A percentile compares a stretch with the other conserved stretches of the same genome.
Evolutionary conservation across 306 rosid genomes (phyloP).

Genomic region (Sicyos baderoa): DNA sequence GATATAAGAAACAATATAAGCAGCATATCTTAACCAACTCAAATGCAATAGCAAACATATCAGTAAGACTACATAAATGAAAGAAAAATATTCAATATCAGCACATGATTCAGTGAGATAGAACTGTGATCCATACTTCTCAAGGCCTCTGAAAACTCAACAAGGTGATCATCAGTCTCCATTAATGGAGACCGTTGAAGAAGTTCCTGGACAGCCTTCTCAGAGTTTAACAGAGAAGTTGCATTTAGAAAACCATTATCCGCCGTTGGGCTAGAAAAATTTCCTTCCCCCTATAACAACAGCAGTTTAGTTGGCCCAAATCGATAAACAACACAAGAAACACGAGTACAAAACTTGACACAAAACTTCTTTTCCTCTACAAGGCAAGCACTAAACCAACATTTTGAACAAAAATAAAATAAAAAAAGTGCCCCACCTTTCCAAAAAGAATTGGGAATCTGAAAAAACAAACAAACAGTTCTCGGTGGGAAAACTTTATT

Average conservation of each 20-base stretch:
- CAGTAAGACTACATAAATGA: background rate
- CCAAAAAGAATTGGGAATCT: background rate
- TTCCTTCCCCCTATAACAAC: constrained; percentile 50
- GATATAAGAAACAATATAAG: constrained; percentile 27
- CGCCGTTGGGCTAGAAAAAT: constrained; percentile 36
- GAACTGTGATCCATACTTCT: constrained; percentile 58
- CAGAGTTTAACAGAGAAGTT: constrained; percentile 52
- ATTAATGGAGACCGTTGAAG: constrained; percentile 51
- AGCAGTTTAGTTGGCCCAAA: constrained; percentile 23
- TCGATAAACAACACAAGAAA: background rate
- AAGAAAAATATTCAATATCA: background rate
- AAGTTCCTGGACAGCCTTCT: constrained; percentile 73
- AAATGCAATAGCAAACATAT: background rate
- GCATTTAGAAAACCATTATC: constrained; percentile 62
- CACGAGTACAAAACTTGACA: background rate
- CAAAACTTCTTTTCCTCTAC: background rate
- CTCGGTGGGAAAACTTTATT: background rate
- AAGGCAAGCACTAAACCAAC: background rate
- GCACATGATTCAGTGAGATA: constrained; percentile 7
- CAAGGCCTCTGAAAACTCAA: constrained; percentile 94
- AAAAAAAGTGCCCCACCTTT: background rate
- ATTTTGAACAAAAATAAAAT: background rate
- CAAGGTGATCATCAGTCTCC: constrained; percentile 78
- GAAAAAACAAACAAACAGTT: background rate
- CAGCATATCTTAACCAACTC: constrained; percentile 5